Evolutionary conservation across 352 stramenopile species (phyloP).

Genomic region (Phytophthora megakarya): DNA sequence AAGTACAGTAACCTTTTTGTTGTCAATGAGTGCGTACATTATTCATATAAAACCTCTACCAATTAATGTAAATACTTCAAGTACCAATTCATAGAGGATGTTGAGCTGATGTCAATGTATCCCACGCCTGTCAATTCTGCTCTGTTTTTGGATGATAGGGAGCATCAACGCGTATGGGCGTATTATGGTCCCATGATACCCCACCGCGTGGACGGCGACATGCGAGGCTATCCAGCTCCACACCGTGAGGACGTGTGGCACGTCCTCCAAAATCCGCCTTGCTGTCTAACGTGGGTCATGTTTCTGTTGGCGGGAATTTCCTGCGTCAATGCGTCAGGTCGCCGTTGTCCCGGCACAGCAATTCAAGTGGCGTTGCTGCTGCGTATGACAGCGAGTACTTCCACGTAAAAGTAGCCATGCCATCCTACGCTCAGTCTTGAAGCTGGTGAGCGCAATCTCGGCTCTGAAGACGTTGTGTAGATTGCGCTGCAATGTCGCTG

Average conservation of each 20-base stretch:
- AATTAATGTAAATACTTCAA: background rate
- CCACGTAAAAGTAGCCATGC: slow-evolving; percentile 9
- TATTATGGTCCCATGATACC: slow-evolving; percentile 4
- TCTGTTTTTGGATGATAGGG: background rate
- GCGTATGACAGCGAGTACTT: slow-evolving; percentile 28
- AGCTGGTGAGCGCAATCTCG: slow-evolving; percentile 21
- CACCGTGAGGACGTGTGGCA: too few relatives aligned
- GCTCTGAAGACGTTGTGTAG: background rate
- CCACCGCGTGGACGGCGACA: slow-evolving; percentile 6
- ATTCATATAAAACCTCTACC: slow-evolving; percentile 3
- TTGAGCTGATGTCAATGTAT: slow-evolving; percentile 27
- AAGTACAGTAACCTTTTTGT: too few relatives aligned
- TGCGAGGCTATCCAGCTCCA: slow-evolving; percentile 14
- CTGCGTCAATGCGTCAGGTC: slow-evolving; percentile 16
- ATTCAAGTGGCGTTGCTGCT: slow-evolving; percentile 13
- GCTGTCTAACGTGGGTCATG: slow-evolving; percentile 25
- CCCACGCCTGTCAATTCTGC: slow-evolving; percentile 23
- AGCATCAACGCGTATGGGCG: slow-evolving; percentile 8
- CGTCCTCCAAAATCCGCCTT: background rate
- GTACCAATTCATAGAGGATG: slow-evolving; percentile 6
- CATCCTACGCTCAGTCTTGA: slow-evolving; percentile 5
- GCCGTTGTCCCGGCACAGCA: slow-evolving; percentile 25
- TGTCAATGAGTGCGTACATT: too few relatives aligned
- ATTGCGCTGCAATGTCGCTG: slow-evolving; percentile 22
- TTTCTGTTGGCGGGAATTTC: slow-evolving; percentile 25